phyloP scores from a whole-genome alignment of 495 filamentous ascomycete species.

The Friedmanniomyces simplex region DNA sequence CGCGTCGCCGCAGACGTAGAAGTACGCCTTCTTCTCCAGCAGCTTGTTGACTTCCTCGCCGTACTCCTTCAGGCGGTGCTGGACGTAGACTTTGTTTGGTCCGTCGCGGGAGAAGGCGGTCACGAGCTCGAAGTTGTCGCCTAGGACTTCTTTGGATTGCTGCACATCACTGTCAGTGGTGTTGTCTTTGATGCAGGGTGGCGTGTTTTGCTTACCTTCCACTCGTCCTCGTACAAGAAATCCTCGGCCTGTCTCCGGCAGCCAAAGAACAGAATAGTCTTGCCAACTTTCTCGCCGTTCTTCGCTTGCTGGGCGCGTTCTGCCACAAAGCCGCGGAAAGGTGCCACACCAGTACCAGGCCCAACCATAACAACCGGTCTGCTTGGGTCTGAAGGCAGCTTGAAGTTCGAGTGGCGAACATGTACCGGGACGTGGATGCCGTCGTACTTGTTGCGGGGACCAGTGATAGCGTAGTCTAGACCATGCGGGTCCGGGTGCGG shows the following conservation, averaged over 20 bases:
- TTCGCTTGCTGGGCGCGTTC: conserved; percentile 75
- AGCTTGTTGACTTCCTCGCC: conserved; percentile 81
- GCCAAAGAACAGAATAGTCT: conserved; percentile 88
- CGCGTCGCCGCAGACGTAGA: conserved; percentile 98
- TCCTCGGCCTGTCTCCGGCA: conserved; percentile 79
- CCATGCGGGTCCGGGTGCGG: conserved; percentile 76
- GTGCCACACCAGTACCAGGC: conserved; percentile 92
- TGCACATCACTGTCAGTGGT: conserved; percentile 31
- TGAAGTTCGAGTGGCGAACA: conserved; percentile 98
- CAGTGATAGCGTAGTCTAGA: conserved; percentile 76
- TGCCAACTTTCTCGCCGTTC: conserved; percentile 75
- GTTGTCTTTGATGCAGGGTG: neutral
- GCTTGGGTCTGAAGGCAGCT: conserved; percentile 87
- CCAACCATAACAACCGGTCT: conserved; percentile 94
- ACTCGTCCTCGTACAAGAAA: conserved; percentile 86
- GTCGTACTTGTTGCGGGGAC: conserved; percentile 93
- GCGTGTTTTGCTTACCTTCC: conserved; percentile 57
- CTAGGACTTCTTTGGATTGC: conserved; percentile 71
- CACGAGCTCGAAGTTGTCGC: conserved; percentile 76
- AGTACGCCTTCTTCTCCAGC: conserved; percentile 78
- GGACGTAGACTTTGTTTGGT: conserved; percentile 87
- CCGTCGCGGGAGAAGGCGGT: conserved; percentile 88
- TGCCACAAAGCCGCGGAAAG: conserved; percentile 91
- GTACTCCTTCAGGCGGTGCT: conserved; percentile 77
- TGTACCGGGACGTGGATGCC: conserved; percentile 94